Conservation (phyloP, 805 yeast genomes). For the Candida berthetii region DNA sequence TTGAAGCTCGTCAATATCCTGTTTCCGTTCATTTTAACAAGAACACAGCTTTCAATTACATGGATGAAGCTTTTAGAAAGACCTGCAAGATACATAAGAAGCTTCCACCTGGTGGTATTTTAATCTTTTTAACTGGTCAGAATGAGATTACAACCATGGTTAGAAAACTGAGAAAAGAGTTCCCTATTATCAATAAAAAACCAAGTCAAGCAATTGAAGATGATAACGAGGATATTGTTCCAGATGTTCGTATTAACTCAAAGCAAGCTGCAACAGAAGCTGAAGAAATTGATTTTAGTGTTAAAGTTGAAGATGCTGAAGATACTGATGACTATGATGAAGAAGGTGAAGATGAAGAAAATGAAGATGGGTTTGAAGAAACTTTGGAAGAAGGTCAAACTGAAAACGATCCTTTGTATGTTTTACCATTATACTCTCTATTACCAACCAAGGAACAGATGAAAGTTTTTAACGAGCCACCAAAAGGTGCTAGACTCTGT, state of each 20-base stretch:
- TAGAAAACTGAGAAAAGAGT: constrained; percentile 58
- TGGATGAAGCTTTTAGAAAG: constrained; percentile 82
- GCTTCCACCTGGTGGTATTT: constrained; percentile 91
- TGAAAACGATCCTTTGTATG: constrained; percentile 75
- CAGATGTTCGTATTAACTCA: constrained; percentile 44
- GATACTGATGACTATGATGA: constrained; percentile 29
- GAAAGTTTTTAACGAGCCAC: constrained; percentile 85
- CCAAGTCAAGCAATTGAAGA: constrained; percentile 8
- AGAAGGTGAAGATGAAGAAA: constrained; percentile 34
- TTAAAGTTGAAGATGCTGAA: constrained; percentile 27
- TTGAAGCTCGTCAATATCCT: constrained; percentile 92
- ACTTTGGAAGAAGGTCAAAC: constrained; percentile 64
- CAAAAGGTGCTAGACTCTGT: constrained; percentile 79
- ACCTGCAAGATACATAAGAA: constrained; percentile 79
- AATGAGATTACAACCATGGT: constrained; percentile 81
- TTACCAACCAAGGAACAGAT: constrained; percentile 93
- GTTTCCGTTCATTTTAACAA: constrained; percentile 88
- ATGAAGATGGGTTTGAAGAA: constrained; percentile 65
- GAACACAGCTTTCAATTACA: constrained; percentile 69
- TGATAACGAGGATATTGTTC: constrained; percentile 24
- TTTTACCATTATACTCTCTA: constrained; percentile 86
- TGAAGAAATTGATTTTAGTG: constrained; percentile 80
- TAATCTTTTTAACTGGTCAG: constrained; percentile 91
- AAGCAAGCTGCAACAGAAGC: constrained; percentile 70
- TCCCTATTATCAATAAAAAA: constrained; percentile 41